These are phyloP conservation scores for Polytolypa hystricis DNA, from an alignment of 2,329 filamentous ascomycete species.

Conservation along the genomic window DNA sequence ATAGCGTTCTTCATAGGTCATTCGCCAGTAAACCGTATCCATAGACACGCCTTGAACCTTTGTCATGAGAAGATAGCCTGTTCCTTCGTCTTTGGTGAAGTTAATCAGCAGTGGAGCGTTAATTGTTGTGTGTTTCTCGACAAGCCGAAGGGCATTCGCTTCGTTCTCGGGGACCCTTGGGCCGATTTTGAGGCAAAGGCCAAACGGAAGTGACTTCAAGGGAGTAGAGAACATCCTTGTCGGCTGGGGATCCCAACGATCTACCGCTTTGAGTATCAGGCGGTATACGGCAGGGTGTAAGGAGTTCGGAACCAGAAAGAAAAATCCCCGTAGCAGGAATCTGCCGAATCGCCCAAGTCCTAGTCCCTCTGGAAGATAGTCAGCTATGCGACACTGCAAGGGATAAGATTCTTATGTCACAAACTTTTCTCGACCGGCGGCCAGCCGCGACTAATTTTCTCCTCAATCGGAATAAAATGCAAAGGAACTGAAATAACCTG, in stretches of 20 bases:
- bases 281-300: slow-evolving; percentile 3
- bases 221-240: not conserved
- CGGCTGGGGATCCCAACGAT: slow-evolving; percentile 1
- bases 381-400: not conserved
- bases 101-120: slow-evolving; percentile 9
- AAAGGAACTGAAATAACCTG: slow-evolving; percentile 2
- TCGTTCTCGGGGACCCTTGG: slow-evolving; percentile 7
- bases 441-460: slow-evolving; percentile 5
- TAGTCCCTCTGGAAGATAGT: not conserved
- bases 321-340: slow-evolving; percentile 4
- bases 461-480: slow-evolving; percentile 5
- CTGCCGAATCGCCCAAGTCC: not conserved
- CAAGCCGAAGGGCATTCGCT: slow-evolving; percentile 8
- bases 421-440: not conserved
- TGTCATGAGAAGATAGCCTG: slow-evolving; percentile 12
- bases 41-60: slow-evolving; percentile 5
- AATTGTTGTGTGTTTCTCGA: slow-evolving; percentile 9
- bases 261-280: slow-evolving; percentile 1
- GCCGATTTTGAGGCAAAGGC: slow-evolving; percentile 10
- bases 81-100: slow-evolving; percentile 1
- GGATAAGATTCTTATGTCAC: too few species aligned
- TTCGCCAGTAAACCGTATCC: slow-evolving; percentile 3
- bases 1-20: slow-evolving; percentile 10
- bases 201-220: slow-evolving; percentile 9
- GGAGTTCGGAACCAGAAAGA: slow-evolving; percentile 6